phyloP scores from a whole-genome alignment of 2,329 filamentous ascomycete species.

The Chrysosphaeria jannelii region DNA sequence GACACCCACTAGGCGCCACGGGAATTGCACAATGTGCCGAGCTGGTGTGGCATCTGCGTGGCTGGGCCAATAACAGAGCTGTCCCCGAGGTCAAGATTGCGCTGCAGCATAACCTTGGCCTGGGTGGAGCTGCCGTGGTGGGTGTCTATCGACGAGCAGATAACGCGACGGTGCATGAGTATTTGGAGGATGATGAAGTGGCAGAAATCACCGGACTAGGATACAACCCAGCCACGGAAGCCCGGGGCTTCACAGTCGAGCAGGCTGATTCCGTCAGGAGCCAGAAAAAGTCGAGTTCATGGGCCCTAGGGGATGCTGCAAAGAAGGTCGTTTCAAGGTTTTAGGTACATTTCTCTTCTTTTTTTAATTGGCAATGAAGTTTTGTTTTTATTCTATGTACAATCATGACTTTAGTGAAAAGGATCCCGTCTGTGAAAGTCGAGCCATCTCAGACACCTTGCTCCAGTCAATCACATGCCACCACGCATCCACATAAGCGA shows the following conservation, averaged over 20 bases:
- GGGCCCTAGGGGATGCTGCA: slow-evolving; percentile 49
- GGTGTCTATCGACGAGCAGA: slow-evolving; percentile 73
- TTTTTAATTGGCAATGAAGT: neutral
- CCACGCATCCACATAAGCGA: slow-evolving; percentile 46
- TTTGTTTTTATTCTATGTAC: neutral
- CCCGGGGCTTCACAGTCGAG: slow-evolving; percentile 57
- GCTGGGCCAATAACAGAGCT: slow-evolving; percentile 78
- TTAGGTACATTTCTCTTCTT: slow-evolving; percentile 4
- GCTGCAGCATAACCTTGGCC: slow-evolving; percentile 75
- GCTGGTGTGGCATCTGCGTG: slow-evolving; percentile 78
- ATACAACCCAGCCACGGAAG: slow-evolving; percentile 77
- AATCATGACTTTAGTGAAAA: slow-evolving; percentile 1
- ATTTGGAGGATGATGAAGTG: slow-evolving; percentile 32
- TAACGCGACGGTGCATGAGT: slow-evolving; percentile 29
- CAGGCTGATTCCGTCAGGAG: slow-evolving; percentile 46
- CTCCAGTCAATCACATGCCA: slow-evolving; percentile 76
- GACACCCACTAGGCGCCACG: slow-evolving; percentile 76
- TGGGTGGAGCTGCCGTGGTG: slow-evolving; percentile 73
- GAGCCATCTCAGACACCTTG: slow-evolving; percentile 24
- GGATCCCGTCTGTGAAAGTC: too few species aligned
- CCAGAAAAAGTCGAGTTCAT: slow-evolving; percentile 31
- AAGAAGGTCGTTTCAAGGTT: slow-evolving; percentile 31
- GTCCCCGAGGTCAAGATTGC: slow-evolving; percentile 37
- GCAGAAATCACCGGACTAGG: slow-evolving; percentile 38
- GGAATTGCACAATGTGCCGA: slow-evolving; percentile 92